Conservation (phyloP, 208 protist species). For the Acanthamoeba royreba region DNA sequence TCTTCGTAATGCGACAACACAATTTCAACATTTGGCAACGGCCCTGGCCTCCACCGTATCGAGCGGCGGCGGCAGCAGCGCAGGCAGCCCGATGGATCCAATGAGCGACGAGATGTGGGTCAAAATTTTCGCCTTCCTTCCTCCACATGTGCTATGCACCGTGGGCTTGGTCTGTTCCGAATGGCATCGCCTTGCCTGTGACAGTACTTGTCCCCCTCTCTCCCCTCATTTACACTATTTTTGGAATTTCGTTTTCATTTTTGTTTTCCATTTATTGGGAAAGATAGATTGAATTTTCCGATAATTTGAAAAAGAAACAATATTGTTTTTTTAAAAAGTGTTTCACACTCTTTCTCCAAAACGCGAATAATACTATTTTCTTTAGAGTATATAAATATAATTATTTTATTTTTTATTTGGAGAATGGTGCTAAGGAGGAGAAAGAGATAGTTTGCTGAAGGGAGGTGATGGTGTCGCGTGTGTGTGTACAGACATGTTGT, state of each 20-base stretch:
- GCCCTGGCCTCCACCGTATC: no score
- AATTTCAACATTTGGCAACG: no score
- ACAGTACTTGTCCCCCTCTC: neutral
- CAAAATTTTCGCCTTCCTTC: neutral
- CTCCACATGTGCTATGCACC: neutral
- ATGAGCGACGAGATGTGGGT: constrained; percentile 14
- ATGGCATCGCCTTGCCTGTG: neutral
- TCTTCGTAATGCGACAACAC: neutral
- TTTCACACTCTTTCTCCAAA: no score
- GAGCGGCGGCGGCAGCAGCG: neutral
- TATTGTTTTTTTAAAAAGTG: no score
- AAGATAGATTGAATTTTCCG: no score
- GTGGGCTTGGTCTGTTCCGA: neutral
- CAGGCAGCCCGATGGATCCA: neutral
- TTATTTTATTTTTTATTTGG: no score
- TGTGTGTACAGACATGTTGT: constrained; percentile 18
- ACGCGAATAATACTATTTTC: no score
- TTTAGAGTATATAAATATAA: no score
- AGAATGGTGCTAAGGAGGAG: no score
- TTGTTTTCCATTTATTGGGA: neutral
- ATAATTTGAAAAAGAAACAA: no score
- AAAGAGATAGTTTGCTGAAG: no score
- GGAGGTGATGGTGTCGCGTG: no score
- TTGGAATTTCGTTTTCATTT: neutral
- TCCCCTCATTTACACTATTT: neutral